Conservation (phyloP, 1,139 yeast species). For the Kodamaea sp. region DNA sequence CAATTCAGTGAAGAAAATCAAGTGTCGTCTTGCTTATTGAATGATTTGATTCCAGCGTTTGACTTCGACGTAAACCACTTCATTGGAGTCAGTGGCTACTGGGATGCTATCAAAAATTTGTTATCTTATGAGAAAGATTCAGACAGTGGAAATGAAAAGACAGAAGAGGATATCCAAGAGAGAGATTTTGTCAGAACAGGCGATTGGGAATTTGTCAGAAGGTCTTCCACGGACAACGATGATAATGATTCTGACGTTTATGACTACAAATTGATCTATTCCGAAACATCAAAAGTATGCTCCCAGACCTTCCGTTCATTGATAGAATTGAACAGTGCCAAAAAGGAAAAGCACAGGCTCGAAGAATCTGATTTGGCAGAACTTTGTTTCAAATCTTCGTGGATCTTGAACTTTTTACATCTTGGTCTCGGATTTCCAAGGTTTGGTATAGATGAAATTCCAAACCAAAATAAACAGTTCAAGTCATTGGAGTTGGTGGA, state of each 20-base stretch:
- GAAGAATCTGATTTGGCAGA: slow-evolving; percentile 23
- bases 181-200: slow-evolving; percentile 7
- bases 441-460: slow-evolving; percentile 44
- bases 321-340: slow-evolving; percentile 35
- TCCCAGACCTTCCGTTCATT: slow-evolving; percentile 41
- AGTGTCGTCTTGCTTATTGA: slow-evolving; percentile 52
- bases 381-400: slow-evolving; percentile 46
- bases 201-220: background rate
- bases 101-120: slow-evolving; percentile 65
- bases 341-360: slow-evolving; percentile 30
- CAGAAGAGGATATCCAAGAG: slow-evolving; percentile 11
- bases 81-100: slow-evolving; percentile 80
- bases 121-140: slow-evolving; percentile 26
- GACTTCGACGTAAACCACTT: slow-evolving; percentile 69
- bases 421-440: slow-evolving; percentile 74
- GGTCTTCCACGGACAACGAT: background rate
- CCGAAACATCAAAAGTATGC: slow-evolving; percentile 50
- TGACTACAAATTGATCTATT: slow-evolving; percentile 42
- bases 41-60: slow-evolving; percentile 62
- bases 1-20: slow-evolving; percentile 30
- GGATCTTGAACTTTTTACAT: slow-evolving; percentile 71
- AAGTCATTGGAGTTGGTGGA: slow-evolving; percentile 64
- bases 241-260: slow-evolving; percentile 16
- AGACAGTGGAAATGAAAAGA: slow-evolving; percentile 7
- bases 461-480: slow-evolving; percentile 27